A percentile compares a stretch with the other conserved stretches of the same genome.
phyloP scores from a whole-genome alignment of 2,329 filamentous ascomycete genomes.

The Colletotrichum horii region DNA sequence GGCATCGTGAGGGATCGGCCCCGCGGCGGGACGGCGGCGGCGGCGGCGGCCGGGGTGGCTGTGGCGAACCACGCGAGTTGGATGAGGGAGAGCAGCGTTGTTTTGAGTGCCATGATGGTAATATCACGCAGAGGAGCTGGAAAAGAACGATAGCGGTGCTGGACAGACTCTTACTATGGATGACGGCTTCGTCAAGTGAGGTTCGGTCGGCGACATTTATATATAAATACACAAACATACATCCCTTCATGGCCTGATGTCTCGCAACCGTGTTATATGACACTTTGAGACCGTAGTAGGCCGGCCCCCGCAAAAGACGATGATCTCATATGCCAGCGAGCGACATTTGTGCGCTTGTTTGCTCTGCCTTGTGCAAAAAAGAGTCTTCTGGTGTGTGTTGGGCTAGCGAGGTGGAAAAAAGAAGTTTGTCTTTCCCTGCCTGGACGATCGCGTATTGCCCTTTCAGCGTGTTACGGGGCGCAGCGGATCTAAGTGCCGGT shows the following conservation, averaged over 20 bases:
- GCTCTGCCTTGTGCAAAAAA: background rate
- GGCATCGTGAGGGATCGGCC: background rate
- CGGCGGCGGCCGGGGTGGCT: background rate
- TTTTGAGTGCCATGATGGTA: background rate
- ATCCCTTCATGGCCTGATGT: background rate
- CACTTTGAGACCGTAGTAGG: background rate
- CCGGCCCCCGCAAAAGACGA: background rate
- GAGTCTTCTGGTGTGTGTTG: background rate
- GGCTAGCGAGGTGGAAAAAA: background rate
- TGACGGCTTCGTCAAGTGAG: background rate
- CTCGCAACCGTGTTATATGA: background rate
- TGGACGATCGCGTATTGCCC: background rate
- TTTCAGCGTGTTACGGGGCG: background rate
- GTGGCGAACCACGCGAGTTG: background rate
- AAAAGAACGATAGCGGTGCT: background rate
- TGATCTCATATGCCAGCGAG: background rate
- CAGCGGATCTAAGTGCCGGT: background rate
- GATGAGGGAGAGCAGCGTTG: background rate
- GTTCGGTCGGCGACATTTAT: background rate
- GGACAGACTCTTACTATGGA: background rate
- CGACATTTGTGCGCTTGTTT: background rate
- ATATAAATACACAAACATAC: background rate
- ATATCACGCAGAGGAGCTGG: background rate
- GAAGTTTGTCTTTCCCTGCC: background rate
- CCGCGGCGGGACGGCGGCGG: background rate